Evolutionary conservation across 179 eudicot species (phyloP).

Genomic region (Silene coronaria): DNA sequence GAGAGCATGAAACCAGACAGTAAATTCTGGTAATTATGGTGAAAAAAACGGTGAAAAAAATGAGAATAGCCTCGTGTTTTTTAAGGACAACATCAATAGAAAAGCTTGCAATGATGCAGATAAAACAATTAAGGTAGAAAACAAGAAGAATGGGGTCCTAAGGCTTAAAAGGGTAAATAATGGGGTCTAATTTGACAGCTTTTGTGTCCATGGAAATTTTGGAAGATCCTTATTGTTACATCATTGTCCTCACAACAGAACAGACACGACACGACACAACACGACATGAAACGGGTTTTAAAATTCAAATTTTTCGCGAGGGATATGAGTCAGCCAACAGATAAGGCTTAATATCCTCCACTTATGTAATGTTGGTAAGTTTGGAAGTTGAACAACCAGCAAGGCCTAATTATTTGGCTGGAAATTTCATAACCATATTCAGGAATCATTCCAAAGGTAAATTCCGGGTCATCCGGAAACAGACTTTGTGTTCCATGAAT

Average conservation of each 20-base stretch:
- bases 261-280: slow-evolving; percentile 13
- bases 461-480: too few relatives aligned
- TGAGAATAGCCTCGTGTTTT: neutral
- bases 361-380: slow-evolving; percentile 6
- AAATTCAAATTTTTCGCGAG: slow-evolving; percentile 4
- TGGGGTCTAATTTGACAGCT: slow-evolving; percentile 27
- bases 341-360: slow-evolving; percentile 38
- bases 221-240: slow-evolving; percentile 12
- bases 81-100: neutral
- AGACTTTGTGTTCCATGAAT: too few relatives aligned
- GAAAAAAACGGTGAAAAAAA: neutral
- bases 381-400: slow-evolving; percentile 1
- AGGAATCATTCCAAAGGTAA: neutral
- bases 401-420: neutral
- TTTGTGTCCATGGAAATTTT: neutral
- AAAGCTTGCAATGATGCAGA: neutral
- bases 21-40: neutral
- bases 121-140: slow-evolving; percentile 13
- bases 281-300: slow-evolving; percentile 6
- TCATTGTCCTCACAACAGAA: slow-evolving; percentile 26
- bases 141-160: neutral
- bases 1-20: neutral
- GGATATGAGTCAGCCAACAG: slow-evolving; percentile 36
- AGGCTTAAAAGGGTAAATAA: slow-evolving; percentile 4
- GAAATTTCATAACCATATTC: neutral